Base-by-base conservation (phyloP, 306 rosid genomes). In the Sechiopsis laciniata region DNA sequence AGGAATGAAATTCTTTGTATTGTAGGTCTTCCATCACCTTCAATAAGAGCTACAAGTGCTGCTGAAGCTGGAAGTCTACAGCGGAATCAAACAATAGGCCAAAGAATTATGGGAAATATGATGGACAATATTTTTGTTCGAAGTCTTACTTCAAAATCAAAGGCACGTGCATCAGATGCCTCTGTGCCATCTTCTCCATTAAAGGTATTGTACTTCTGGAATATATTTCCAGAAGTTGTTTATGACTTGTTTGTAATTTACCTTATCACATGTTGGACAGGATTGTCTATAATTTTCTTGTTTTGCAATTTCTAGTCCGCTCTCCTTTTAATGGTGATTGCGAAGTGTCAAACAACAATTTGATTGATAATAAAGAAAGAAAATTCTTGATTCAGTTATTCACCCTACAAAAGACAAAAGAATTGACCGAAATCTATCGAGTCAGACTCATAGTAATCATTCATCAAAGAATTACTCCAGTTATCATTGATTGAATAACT, bases 21-120 rank as follows among this genome's bases (percentile, higher is more conserved):
- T 82, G 76, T 82, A 95, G 48, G 48, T 42, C 11, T 42, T 42
- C 48, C 48, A 42, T 42, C 48, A 8, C 48, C 48, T 11, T 42
- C 97, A 62, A 84, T 8, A 77, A 88, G 80, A 81, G 70, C 90
- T 71, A 56, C 84, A 77, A 88, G 79, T 80, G 72, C 90, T 66
- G 81, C 88, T 68, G 91, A 89, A 79, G 82, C 76, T 80, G 90
- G 85, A 80, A 82, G 80, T 81, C 80, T 91, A 74, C 89, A 85
- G 75, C 92, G 84, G 65, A 95, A 22, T 82, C 99, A 88, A 80
- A 95, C 99, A 75, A 80, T 95, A 24, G 97, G 99, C 79, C 97
- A 95, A 81, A 88, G 99, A 67, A 87, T 95, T 45, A 91, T 95
- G 92, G 96, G 96, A 74, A 89, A 89, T 82, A 76, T 89, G 95